Conservation (phyloP, 2,329 filamentous ascomycete genomes). For the Colletotrichum falcatum region DNA sequence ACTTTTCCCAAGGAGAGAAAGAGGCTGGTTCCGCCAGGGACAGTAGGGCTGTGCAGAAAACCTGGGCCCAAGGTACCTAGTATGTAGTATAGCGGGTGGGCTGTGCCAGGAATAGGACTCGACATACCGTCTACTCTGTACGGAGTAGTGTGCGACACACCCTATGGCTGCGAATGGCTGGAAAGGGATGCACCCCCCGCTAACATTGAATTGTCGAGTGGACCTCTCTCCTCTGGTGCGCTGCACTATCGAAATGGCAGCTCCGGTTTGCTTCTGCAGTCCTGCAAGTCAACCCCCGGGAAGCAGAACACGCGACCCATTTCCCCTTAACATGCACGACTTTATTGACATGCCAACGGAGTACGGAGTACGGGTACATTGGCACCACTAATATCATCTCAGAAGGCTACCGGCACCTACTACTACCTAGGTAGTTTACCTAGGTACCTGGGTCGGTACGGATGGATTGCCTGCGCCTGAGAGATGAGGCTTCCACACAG, state of each 20-base stretch:
- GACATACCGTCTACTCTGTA: conserved; percentile 2
- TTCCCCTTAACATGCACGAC: conserved; percentile 29
- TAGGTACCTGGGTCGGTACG: too few relatives aligned
- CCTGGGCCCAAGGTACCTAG: conserved; percentile 15
- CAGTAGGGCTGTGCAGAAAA: conserved; percentile 40
- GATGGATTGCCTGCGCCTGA: neutral
- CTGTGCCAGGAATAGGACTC: conserved; percentile 39
- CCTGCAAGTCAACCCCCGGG: conserved; percentile 35
- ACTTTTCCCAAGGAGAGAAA: conserved; percentile 8
- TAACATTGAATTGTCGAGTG: conserved; percentile 4
- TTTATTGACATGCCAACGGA: too few relatives aligned
- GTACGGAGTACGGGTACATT: too few relatives aligned
- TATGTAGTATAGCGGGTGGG: conserved; percentile 4
- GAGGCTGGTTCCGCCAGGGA: conserved; percentile 28
- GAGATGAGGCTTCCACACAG: conserved; percentile 14
- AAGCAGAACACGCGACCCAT: conserved; percentile 35
- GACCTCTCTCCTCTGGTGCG: neutral
- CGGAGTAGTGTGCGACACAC: conserved; percentile 10
- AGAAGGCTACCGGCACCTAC: neutral
- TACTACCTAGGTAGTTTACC: neutral
- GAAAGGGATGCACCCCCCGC: neutral
- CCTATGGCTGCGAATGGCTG: neutral
- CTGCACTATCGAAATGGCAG: conserved; percentile 2
- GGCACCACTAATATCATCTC: neutral
- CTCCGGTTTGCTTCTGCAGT: neutral